Evolutionary conservation across 306 rosid species (phyloP), one percentile per base, ranked within the genome.

Genomic region (Astragalus membranaceus): DNA sequence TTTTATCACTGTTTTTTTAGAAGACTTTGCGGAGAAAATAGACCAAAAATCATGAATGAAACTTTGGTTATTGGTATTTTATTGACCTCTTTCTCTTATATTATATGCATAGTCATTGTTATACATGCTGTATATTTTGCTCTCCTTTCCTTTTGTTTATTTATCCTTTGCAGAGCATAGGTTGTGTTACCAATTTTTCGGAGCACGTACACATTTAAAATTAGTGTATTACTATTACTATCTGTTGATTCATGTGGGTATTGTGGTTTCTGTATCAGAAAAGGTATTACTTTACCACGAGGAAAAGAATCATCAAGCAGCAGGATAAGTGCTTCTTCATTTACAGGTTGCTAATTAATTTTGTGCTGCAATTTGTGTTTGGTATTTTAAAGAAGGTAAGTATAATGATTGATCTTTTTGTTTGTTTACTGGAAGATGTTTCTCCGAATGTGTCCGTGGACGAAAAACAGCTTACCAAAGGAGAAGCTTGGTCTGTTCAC

Each of bases 401-500:
- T 44, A 43, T 39, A 10, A 5, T 75, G 17, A 8, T 9, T 30
- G 46, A 7, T 37, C 0, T 49, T 51, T 42, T 14, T 54, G 35
- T 14, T 70, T 46, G 1, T 73, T 39, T 48, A 11, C 73, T 58
- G 70, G 72, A 75, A 81, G 92, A 75, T 69, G 76, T 86, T 64
- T 65, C 88, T 0, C 23, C 75, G 56, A 85, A 75, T 20, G 78
- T 73, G 52, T 73, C 85, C 1, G 59, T 79, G 3, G 92, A 87
- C 73, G 87, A 76, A 46, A 84, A 68, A 42, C 77, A 80, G 85
- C 87, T 91, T 55, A 80, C 84, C 8, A 88, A 75, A 72, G 97
- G 95, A 66, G 97, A 84, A 59, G 72, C 69, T 47, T 94, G 99
- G 99, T 88, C 99, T n/a, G 90, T 94, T 37, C 99, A 94, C 79